Evolutionary conservation across 2,329 filamentous ascomycete genomes (phyloP), one percentile per base, ranked within the genome.

Genomic region (Aspergillus caelatus): DNA sequence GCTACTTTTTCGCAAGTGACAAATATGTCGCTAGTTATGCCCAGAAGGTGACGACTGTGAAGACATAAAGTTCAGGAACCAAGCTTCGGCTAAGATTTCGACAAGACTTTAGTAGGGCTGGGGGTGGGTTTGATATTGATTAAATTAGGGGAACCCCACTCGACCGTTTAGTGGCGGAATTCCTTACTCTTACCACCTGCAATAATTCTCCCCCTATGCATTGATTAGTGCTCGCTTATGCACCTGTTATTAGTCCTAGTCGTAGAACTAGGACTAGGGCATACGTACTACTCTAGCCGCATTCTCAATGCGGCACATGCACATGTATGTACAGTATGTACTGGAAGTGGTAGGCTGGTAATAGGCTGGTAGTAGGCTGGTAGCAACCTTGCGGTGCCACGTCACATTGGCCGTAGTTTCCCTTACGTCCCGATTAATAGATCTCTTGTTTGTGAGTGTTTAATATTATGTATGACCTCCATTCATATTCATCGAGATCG

Each of bases 21-120:
- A 52, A 52, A 34, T n/a, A 19, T 28, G 26, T 14, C 12, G 8
- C 23, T 6, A 32, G 26, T 26, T 28, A 50, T 9, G 26, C 46
- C 1, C 46, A 30, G 26, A 12, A 19, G 23, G 23, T 3, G 14
- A 30, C 14, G 21, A 28, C 1, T 4, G 23, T 28, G 45, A 16
- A 48, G n/a, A 16, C 23, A 26, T 26, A 48, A 16, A n/a, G 26
- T 9, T 30, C 26, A 4, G 16, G 26, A 50, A 50, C 23, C 46
- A 50, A 50, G 48, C 48, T 52, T 52, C 28, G 28, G 48, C 28
- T 32, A 32, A 52, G 48, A 19, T 52, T 32, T 32, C 2, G 28
- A 32, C 28, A 52, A 52, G 48, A 52, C 48, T 52, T 34, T 48
- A 26, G 45, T 48, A 48, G 46, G 46, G 46, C 46, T 50, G 46